Evolutionary conservation across 345 rosid genomes (phyloP).

Genomic region (Citrus trifoliata): DNA sequence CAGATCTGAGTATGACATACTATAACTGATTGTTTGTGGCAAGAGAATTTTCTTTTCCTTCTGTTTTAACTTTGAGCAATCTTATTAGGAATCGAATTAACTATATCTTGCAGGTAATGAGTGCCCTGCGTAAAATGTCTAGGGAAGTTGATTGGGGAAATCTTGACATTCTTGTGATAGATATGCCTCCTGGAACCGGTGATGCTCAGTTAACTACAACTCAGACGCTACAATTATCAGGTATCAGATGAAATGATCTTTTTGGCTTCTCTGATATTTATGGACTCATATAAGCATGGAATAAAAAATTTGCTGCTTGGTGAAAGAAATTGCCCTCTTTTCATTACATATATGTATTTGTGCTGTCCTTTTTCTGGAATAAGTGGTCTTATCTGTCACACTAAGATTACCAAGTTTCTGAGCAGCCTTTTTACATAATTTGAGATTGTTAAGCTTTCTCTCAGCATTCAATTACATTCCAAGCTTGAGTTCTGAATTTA

Average conservation of each 20-base stretch:
- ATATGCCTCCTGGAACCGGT: constrained; percentile 85
- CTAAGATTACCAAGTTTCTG: not conserved
- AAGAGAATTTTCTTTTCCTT: not conserved
- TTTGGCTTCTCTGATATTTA: not conserved
- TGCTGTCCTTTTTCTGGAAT: not conserved
- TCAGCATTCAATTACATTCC: not conserved
- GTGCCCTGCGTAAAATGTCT: constrained; percentile 62
- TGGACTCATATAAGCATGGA: not conserved
- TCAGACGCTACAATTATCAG: constrained; percentile 68
- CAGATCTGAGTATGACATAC: not conserved
- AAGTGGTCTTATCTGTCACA: not conserved
- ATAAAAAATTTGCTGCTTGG: not conserved
- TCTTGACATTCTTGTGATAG: constrained; percentile 72
- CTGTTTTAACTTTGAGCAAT: not conserved
- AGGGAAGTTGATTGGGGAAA: constrained; percentile 69
- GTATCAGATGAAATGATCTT: constrained; percentile 19
- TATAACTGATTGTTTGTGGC: not conserved
- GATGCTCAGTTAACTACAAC: constrained; percentile 67
- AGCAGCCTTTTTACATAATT: not conserved
- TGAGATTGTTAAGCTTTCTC: not conserved
- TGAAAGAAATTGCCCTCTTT: not conserved
- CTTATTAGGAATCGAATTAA: constrained; percentile 1
- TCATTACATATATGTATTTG: not conserved
- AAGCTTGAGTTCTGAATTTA: not conserved
- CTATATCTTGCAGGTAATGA: constrained; percentile 53